Base-by-base conservation (phyloP, 208 protist species). In the Wallacemonas rigidus region DNA sequence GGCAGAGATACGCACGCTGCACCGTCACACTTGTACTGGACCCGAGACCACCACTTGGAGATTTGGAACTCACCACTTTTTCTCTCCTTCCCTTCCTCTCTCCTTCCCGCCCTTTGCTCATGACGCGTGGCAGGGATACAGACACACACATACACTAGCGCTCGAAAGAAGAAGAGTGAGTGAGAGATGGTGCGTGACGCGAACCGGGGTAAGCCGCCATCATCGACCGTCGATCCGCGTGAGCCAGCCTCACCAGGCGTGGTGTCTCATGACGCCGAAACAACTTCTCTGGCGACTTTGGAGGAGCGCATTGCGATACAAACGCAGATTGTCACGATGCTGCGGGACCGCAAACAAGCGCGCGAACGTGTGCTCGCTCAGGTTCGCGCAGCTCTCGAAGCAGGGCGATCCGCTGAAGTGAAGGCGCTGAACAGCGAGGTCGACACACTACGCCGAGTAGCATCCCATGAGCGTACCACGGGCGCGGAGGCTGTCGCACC, bases 281-380 rank as follows among this genome's bases (percentile, higher is more conserved):
- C 45, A 6, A 44, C 3, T 43, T 7, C 36, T 7, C 61, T 81
- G 1, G 53, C 63, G 39, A 72, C 57, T 4, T 67, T 85, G 3
- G 67, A 71, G 38, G 51, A 44, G 26, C 69, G 68, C 9, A 74
- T 86, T 43, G 72, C 71, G 14, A 53, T 50, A 14, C 77, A 86
- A 56, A 75, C 80, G 67, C 38, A 71, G 3, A 56, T 75, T 39
- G 79, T 86, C 35, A 54, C 63, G 38, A 62, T 78, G 44, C 75
- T 83, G 48, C 71, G 75, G 4, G 44, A 48, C 11, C 73, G 68
- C 43, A 76, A 80, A 40, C 60, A n/a, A 36, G 72, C 77, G 2
- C 65, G 76, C 15, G 73, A 64, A 55, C 64, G 53, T 41, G 64
- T 79, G 36, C 73, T 82, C 53, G 38, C n/a, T 4, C 61, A 58